Conservation (phyloP, 2,329 filamentous ascomycete genomes). For the Bipolaris zeicola region DNA sequence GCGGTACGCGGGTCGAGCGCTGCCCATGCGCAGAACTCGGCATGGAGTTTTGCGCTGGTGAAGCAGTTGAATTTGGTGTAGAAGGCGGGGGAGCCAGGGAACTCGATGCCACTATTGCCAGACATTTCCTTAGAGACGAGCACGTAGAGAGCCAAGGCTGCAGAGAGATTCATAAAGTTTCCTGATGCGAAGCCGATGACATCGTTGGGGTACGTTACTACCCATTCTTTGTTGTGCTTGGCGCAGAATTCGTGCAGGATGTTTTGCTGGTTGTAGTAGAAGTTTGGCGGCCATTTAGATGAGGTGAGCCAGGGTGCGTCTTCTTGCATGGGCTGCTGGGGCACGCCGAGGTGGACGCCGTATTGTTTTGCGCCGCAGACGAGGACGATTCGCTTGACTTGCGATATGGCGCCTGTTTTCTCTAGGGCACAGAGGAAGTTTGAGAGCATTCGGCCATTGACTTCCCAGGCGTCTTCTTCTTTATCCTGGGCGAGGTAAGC, state of each 20-base stretch:
- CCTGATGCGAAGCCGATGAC: conserved; percentile 52
- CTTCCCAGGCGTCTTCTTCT: conserved; percentile 44
- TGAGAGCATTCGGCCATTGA: conserved; percentile 54
- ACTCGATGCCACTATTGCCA: conserved; percentile 18
- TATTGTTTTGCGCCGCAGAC: conserved; percentile 60
- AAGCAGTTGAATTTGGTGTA: conserved; percentile 41
- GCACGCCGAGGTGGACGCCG: conserved; percentile 57
- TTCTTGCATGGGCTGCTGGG: conserved; percentile 57
- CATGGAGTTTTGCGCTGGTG: conserved; percentile 33
- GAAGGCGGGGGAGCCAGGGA: conserved; percentile 36
- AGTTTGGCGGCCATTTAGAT: conserved; percentile 50
- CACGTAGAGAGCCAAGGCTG: conserved; percentile 38
- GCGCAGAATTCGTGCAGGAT: conserved; percentile 44
- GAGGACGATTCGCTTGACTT: conserved; percentile 57
- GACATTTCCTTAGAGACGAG: conserved; percentile 34
- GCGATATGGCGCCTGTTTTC: conserved; percentile 49
- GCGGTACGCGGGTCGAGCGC: conserved; percentile 40
- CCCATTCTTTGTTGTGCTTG: conserved; percentile 48
- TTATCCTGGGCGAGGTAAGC: conserved; percentile 51
- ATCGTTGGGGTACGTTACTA: conserved; percentile 54
- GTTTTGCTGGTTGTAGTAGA: conserved; percentile 59
- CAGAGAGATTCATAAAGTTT: conserved; percentile 47
- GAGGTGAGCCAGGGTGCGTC: conserved; percentile 52
- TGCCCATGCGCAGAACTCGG: conserved; percentile 41
- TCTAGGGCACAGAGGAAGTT: conserved; percentile 57